Base-by-base conservation (phyloP, 2,329 filamentous ascomycete genomes). In the Fonsecaea monophora region DNA sequence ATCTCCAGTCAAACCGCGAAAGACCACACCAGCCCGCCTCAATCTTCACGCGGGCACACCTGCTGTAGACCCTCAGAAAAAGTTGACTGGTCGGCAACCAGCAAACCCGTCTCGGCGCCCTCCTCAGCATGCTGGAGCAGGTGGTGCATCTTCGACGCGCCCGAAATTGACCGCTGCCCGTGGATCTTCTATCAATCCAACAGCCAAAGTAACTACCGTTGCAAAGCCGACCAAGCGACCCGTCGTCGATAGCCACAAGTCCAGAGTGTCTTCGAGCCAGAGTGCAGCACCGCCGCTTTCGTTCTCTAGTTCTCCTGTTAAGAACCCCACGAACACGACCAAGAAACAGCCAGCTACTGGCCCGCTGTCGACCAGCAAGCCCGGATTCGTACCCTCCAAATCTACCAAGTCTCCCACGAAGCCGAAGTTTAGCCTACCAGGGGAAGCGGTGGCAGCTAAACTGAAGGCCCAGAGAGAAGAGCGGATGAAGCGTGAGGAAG, bases 391-490 rank as follows among this genome's bases (percentile, higher is more conserved):
- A 77, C 32, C 81, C 76, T 8, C 82, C 79, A 86, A 84, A 70
- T 85, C 83, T 1, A 77, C 76, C 25, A 85, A 83, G 70, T 77
- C 83, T 13, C 82, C 82, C 0, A 86, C 84, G 0, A 79, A 75
- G 59, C 74, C 83, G 7, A 82, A 77, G 3, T 86, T 86, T 71
- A 77, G 81, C 55, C 78, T 86, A 0, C 84, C 84, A 0, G 84
- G 84, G 15, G 84, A 86, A 69, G 82, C 79, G 13, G 77, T 85
- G 4, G 83, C 84, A 2, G 83, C 83, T 4, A 85, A 82, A 69
- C 74, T 85, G n/a, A 85, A 82, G 71, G 83, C 81, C 6, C 78
- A 82, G 25, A 79, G 81, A 55, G 82, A 85, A 67, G 82, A 83
- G 64, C 79, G 83, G 0, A 70, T 79, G 60, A 81, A 79, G 68